Percentiles rank a stretch among this genome's conserved stretches.
phyloP scores from a whole-genome alignment of 768 basidiomycete genomes.

The Pleurotus ostreatus region DNA sequence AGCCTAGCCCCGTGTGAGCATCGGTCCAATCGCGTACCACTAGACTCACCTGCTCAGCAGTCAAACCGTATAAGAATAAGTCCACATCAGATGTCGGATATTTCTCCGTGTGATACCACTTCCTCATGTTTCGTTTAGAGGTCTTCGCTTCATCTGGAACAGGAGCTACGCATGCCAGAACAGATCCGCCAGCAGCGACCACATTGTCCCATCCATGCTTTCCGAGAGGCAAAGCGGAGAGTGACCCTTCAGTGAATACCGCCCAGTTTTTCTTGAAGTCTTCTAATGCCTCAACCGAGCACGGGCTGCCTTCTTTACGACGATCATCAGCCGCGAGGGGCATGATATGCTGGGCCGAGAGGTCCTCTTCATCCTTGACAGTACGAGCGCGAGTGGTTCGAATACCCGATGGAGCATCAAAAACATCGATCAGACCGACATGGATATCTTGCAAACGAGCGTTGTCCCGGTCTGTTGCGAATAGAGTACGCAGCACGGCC shows the following conservation, averaged over 20 bases:
- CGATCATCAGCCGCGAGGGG: conserved; percentile 40
- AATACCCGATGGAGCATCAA: conserved; percentile 44
- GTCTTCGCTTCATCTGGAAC: conserved; percentile 42
- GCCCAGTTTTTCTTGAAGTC: conserved; percentile 64
- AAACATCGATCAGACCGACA: conserved; percentile 59
- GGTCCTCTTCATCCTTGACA: conserved; percentile 39
- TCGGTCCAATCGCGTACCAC: neutral
- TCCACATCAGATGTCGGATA: conserved; percentile 64
- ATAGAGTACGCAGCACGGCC: conserved; percentile 48
- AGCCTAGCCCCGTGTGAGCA: conserved; percentile 29
- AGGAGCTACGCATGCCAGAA: conserved; percentile 54
- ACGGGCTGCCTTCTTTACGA: conserved; percentile 44
- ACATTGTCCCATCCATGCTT: conserved; percentile 49
- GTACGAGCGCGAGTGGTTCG: conserved; percentile 48
- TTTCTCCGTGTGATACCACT: conserved; percentile 49
- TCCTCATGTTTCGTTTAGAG: conserved; percentile 53
- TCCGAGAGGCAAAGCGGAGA: conserved; percentile 49
- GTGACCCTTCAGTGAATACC: conserved; percentile 58
- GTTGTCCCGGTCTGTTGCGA: conserved; percentile 48
- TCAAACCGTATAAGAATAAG: conserved; percentile 59
- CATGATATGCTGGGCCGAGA: conserved; percentile 48
- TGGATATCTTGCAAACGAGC: conserved; percentile 40
- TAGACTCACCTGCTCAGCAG: conserved; percentile 41
- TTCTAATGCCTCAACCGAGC: conserved; percentile 46
- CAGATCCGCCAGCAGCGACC: conserved; percentile 56